Conservation (phyloP, 805 yeast species). For the Maudiozyma serrabonitensis region DNA sequence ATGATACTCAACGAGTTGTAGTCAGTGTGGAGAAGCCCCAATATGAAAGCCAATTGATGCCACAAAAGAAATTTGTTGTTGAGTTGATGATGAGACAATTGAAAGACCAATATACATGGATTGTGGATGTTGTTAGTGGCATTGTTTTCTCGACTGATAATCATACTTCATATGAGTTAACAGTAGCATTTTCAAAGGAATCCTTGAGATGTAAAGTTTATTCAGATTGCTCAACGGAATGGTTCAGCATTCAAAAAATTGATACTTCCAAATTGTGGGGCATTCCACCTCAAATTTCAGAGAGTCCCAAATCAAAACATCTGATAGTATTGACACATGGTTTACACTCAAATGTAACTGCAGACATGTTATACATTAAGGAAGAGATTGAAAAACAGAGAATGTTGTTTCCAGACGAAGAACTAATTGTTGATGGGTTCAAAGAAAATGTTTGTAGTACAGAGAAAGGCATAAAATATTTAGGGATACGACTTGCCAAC, state of each 20-base stretch:
- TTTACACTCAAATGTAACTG: constrained; percentile 61
- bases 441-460: constrained; percentile 67
- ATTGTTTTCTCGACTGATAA: constrained; percentile 55
- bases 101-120: constrained; percentile 50
- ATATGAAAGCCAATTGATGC: constrained; percentile 58
- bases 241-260: constrained; percentile 37
- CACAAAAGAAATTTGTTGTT: constrained; percentile 55
- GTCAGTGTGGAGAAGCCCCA: constrained; percentile 61
- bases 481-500: constrained; percentile 65
- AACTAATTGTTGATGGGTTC: constrained; percentile 56
- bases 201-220: neutral
- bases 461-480: constrained; percentile 64
- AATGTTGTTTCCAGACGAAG: constrained; percentile 28
- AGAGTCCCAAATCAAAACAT: constrained; percentile 32
- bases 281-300: constrained; percentile 32
- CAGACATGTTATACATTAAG: constrained; percentile 65
- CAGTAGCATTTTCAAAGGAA: constrained; percentile 22
- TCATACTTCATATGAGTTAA: constrained; percentile 51
- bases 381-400: constrained; percentile 45
- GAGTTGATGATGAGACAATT: constrained; percentile 56
- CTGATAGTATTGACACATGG: constrained; percentile 70
- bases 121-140: constrained; percentile 62
- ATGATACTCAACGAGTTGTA: constrained; percentile 39
- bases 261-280: constrained; percentile 67
- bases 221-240: constrained; percentile 13